Conservation (phyloP, 305 asterid genomes). For the Fraxinus paxiana region DNA sequence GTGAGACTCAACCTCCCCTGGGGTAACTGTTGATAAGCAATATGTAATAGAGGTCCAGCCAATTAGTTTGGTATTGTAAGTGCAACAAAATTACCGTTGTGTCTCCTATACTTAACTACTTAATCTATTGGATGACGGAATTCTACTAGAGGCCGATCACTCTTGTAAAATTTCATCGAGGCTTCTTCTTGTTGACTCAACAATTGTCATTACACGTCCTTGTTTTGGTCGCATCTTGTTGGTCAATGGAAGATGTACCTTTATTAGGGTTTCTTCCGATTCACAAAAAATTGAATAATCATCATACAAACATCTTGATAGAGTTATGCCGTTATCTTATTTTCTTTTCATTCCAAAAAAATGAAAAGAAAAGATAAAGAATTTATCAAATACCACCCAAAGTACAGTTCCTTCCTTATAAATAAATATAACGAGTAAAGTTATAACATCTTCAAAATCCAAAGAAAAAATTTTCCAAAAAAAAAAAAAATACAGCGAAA, state of each 20-base stretch:
- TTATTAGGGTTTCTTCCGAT: neutral
- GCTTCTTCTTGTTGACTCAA: neutral
- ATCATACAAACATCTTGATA: neutral
- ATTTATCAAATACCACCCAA: no score
- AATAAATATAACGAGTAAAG: neutral
- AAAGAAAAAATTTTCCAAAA: no score
- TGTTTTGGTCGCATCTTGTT: neutral
- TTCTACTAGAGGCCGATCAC: neutral
- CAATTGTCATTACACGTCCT: neutral
- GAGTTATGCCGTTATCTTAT: no score
- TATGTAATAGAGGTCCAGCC: no score
- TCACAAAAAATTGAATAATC: neutral
- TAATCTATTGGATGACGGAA: neutral
- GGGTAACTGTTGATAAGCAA: no score
- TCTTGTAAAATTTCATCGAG: neutral
- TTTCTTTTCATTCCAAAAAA: neutral
- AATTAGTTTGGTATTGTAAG: no score
- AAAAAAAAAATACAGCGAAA: no score
- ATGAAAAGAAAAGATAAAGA: no score
- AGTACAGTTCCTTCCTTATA: no score
- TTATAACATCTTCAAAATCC: neutral
- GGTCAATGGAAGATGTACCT: neutral
- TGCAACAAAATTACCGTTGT: no score
- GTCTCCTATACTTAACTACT: no score
- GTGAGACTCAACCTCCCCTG: no score